phyloP scores from a whole-genome alignment of 345 rosid genomes.

The Populus ilicifolia region DNA sequence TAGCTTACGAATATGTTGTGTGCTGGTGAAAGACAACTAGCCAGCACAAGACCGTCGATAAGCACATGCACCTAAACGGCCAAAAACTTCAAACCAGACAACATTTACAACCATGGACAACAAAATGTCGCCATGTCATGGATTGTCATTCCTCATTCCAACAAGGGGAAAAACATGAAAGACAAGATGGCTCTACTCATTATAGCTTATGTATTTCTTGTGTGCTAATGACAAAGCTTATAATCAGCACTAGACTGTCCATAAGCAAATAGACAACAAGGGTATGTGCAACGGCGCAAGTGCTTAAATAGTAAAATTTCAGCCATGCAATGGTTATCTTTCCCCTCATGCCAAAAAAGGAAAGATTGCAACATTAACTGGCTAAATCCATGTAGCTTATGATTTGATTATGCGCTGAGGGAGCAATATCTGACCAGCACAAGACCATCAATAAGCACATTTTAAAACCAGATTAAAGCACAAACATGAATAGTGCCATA shows the following conservation, averaged over 20 bases:
- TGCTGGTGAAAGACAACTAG: conserved; percentile 25
- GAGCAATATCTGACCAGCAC: conserved; percentile 2
- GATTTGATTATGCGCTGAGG: conserved; percentile 3
- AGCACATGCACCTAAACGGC: not conserved
- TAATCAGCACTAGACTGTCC: conserved; percentile 3
- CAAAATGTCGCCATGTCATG: not conserved
- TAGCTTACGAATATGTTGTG: conserved; percentile 59
- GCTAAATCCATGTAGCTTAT: conserved; percentile 9
- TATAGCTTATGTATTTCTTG: conserved; percentile 30
- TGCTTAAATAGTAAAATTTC: not conserved
- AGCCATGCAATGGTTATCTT: conserved; percentile 31
- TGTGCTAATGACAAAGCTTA: conserved; percentile 10
- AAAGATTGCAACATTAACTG: conserved; percentile 6
- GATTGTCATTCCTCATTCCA: not conserved
- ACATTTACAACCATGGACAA: not conserved
- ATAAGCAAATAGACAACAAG: not conserved
- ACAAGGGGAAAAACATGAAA: conserved; percentile 14
- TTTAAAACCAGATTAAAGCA: not conserved
- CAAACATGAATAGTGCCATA: not conserved
- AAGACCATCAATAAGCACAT: conserved; percentile 18
- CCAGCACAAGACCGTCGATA: conserved; percentile 47
- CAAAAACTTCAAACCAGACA: not conserved
- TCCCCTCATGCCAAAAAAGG: conserved; percentile 12
- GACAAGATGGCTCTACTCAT: conserved; percentile 4
- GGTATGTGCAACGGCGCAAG: not conserved